Percentiles rank a stretch among this genome's conserved stretches.
Evolutionary conservation across 1,284 basidiomycete species (phyloP).

Genomic region (Cutaneotrichosporon dermatis): DNA sequence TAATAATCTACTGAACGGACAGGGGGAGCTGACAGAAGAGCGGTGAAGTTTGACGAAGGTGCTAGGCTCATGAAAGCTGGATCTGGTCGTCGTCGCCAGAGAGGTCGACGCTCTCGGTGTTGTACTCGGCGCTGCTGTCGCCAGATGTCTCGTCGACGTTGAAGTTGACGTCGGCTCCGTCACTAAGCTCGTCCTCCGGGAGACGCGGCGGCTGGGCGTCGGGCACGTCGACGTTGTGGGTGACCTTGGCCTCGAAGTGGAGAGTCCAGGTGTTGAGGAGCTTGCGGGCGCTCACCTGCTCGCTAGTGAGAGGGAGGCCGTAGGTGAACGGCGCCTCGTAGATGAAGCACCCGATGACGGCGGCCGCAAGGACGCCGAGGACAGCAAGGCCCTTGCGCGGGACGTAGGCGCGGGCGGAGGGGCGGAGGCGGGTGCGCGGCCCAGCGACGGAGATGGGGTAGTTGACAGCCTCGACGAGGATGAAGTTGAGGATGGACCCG

Average conservation of each 20-base stretch:
- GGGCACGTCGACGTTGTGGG: slow-evolving; percentile 8
- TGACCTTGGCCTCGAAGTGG: slow-evolving; percentile 45
- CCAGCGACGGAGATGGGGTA: slow-evolving; percentile 75
- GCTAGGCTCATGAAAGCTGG: not conserved
- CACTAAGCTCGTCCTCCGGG: not conserved
- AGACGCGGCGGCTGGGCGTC: not conserved
- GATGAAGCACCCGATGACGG: slow-evolving; percentile 63
- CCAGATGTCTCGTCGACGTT: not conserved
- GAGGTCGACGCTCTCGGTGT: too few species aligned
- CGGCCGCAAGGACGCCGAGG: slow-evolving; percentile 56
- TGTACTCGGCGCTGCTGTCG: too few species aligned
- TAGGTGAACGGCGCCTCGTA: slow-evolving; percentile 86
- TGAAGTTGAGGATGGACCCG: slow-evolving; percentile 85
- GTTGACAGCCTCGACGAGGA: slow-evolving; percentile 87
- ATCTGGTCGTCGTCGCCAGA: not conserved
- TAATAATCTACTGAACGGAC: not conserved
- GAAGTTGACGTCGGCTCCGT: not conserved
- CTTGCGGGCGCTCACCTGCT: slow-evolving; percentile 51
- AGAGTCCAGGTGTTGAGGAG: slow-evolving; percentile 44
- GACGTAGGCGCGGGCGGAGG: slow-evolving; percentile 62
- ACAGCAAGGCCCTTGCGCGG: slow-evolving; percentile 56
- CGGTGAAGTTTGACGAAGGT: too few species aligned
- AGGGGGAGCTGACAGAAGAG: too few species aligned
- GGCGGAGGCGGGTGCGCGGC: slow-evolving; percentile 59
- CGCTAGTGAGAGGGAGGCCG: slow-evolving; percentile 85